Evolutionary conservation across 352 stramenopile species (phyloP).

Genomic region (Phytophthora kernoviae): DNA sequence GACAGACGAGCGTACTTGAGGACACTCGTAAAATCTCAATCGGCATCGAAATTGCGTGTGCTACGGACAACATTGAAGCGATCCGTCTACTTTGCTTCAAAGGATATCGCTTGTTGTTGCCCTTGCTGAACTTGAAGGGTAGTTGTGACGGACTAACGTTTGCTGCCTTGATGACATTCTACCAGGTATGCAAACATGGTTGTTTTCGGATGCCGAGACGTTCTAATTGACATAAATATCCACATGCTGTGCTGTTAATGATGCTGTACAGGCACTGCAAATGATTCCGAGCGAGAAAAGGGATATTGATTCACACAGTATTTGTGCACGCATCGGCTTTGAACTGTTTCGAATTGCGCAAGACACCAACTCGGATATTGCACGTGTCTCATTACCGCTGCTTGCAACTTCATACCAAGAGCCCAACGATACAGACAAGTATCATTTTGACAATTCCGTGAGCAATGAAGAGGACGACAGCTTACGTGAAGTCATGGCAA

Average conservation of each 20-base stretch:
- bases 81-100: constrained; percentile 66
- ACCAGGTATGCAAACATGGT: constrained; percentile 40
- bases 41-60: constrained; percentile 63
- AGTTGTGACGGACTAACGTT: constrained; percentile 48
- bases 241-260: background rate
- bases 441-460: background rate
- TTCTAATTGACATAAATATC: background rate
- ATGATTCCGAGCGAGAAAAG: constrained; percentile 34
- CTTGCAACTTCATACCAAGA: constrained; percentile 5
- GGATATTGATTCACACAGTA: constrained; percentile 55
- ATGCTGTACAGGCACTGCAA: constrained; percentile 19
- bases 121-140: constrained; percentile 62
- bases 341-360: constrained; percentile 60
- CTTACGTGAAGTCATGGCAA: constrained; percentile 29
- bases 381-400: constrained; percentile 23
- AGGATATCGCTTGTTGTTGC: constrained; percentile 67
- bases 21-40: constrained; percentile 54
- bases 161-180: constrained; percentile 54
- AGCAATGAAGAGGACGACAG: constrained; percentile 18
- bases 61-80: constrained; percentile 52
- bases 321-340: constrained; percentile 58
- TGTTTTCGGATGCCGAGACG: no score
- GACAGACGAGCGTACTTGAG: constrained; percentile 54
- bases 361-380: constrained; percentile 27
- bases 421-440: background rate